These are phyloP conservation scores for Firmiana major DNA, from an alignment of 345 rosid species.

Conservation along the genomic window DNA sequence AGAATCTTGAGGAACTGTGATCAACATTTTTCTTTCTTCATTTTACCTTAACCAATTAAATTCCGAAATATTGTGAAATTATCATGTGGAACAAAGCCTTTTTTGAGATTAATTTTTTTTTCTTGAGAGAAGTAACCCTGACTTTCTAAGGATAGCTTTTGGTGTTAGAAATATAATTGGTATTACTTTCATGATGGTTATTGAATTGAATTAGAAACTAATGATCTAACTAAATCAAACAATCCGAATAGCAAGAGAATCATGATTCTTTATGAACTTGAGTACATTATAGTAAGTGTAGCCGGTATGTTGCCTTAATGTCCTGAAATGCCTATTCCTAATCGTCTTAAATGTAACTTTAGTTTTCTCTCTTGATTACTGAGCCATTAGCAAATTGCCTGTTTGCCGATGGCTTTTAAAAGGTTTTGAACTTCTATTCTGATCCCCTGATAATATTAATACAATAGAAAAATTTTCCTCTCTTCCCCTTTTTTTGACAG, in stretches of 20 bases:
- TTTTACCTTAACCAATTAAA: no score
- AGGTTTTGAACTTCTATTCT: not conserved
- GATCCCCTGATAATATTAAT: not conserved
- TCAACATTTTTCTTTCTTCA: no score
- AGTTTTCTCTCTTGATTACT: not conserved
- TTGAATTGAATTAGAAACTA: not conserved
- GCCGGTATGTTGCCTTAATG: not conserved
- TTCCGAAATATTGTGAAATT: no score
- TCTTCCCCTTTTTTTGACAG: not conserved
- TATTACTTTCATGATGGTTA: not conserved
- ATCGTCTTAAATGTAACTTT: not conserved
- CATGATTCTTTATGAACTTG: not conserved
- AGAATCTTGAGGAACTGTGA: no score
- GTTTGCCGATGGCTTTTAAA: not conserved
- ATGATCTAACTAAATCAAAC: not conserved
- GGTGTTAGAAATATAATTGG: not conserved
- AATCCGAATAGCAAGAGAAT: not conserved
- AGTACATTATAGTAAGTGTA: not conserved
- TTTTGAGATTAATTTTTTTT: not conserved
- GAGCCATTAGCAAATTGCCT: not conserved
- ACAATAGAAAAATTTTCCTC: not conserved
- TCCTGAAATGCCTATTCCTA: not conserved
- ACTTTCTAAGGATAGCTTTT: not conserved
- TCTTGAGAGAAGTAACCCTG: not conserved
- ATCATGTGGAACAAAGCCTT: no score